phyloP scores from a whole-genome alignment of 176 grass and related monocot species.

The Oryza officinalis region DNA sequence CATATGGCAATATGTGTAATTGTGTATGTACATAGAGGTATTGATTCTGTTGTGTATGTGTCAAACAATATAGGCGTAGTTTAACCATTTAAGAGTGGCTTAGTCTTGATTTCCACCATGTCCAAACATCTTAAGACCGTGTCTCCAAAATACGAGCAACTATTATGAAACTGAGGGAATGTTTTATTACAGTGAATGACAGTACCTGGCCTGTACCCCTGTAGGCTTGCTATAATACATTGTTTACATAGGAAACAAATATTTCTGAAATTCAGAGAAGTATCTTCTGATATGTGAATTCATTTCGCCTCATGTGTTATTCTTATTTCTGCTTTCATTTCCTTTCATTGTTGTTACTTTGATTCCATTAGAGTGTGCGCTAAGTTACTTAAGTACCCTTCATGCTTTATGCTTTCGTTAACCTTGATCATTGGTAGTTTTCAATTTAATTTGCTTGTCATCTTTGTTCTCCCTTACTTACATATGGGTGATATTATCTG shows the following conservation, averaged over 20 bases:
- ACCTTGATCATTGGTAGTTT: background rate
- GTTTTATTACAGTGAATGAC: background rate
- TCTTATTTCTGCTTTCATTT: background rate
- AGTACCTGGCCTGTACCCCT: background rate
- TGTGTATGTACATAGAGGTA: background rate
- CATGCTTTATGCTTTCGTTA: background rate
- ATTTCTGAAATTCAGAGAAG: background rate
- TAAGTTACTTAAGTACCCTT: background rate
- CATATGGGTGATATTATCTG: conserved; percentile 3
- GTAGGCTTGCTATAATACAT: background rate
- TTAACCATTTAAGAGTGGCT: background rate
- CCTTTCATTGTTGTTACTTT: background rate
- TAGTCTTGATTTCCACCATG: background rate
- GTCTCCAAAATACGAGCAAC: background rate
- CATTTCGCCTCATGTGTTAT: background rate
- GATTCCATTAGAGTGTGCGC: background rate
- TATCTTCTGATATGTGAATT: background rate
- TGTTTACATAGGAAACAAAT: background rate
- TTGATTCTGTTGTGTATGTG: background rate
- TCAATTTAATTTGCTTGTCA: background rate
- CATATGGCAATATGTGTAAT: background rate
- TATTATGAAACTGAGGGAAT: background rate
- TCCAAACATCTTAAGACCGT: background rate
- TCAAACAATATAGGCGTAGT: background rate
- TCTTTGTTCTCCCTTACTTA: conserved; percentile 13